Evolutionary conservation across 805 yeast genomes (phyloP).

Genomic region (Wickerhamiella australiensis): DNA sequence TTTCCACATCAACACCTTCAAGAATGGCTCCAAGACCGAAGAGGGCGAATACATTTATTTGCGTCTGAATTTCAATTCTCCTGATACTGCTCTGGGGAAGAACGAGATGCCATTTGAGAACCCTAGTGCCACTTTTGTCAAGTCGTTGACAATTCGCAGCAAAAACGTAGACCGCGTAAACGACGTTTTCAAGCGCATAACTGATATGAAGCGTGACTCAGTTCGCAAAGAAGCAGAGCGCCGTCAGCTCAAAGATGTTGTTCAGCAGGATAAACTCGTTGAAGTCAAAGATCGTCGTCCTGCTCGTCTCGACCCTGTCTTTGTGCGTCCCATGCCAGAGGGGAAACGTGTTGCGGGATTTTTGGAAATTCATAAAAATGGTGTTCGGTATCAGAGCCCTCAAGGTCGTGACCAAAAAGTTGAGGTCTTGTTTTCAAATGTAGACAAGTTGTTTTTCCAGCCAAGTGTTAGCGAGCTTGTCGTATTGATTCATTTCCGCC

Average conservation of each 20-base stretch:
- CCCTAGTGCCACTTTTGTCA: slow-evolving; percentile 72
- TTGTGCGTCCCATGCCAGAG: slow-evolving; percentile 91
- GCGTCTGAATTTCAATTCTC: slow-evolving; percentile 84
- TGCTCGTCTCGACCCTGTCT: slow-evolving; percentile 74
- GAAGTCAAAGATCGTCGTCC: slow-evolving; percentile 78
- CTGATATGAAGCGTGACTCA: slow-evolving; percentile 84
- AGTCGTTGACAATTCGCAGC: slow-evolving; percentile 78
- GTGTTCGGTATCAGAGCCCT: slow-evolving; percentile 84
- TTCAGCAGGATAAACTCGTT: slow-evolving; percentile 75
- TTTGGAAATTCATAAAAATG: slow-evolving; percentile 86
- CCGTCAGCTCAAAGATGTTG: slow-evolving; percentile 87
- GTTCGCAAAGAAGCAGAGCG: slow-evolving; percentile 82
- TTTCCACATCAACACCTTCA: slow-evolving; percentile 87
- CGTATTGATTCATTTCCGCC: slow-evolving; percentile 83
- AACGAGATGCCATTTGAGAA: slow-evolving; percentile 87
- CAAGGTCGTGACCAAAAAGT: slow-evolving; percentile 73
- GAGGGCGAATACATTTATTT: slow-evolving; percentile 91
- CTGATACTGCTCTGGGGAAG: slow-evolving; percentile 67
- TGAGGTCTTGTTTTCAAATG: slow-evolving; percentile 79
- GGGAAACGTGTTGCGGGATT: slow-evolving; percentile 91
- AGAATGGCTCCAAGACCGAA: slow-evolving; percentile 87
- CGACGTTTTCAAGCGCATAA: slow-evolving; percentile 78
- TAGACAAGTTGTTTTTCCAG: slow-evolving; percentile 88
- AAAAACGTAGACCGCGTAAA: slow-evolving; percentile 83
- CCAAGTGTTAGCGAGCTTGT: slow-evolving; percentile 91